Evolutionary conservation across 257 asterid species (phyloP).

Genomic region (Nemophila menziesii): DNA sequence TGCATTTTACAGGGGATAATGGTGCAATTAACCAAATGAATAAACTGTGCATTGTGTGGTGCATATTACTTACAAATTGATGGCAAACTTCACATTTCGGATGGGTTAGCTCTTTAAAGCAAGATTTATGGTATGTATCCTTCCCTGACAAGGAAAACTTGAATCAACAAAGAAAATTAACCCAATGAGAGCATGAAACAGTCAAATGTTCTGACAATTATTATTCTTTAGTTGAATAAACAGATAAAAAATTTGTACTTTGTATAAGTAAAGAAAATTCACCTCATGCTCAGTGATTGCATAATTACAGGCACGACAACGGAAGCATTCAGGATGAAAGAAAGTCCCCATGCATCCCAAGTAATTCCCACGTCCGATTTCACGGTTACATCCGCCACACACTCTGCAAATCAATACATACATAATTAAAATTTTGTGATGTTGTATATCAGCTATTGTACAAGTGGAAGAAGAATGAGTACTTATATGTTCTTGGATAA

Average conservation of each 20-base stretch:
- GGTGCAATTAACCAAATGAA: too few species aligned
- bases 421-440: background rate
- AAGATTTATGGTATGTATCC: constrained; percentile 69
- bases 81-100: constrained; percentile 96
- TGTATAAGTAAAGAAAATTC: constrained; percentile 3
- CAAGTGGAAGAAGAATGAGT: background rate
- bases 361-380: constrained; percentile 68
- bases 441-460: background rate
- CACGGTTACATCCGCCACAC: constrained; percentile 82
- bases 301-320: constrained; percentile 63
- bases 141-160: constrained; percentile 93
- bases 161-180: constrained; percentile 42
- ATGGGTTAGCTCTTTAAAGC: constrained; percentile 94
- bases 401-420: constrained; percentile 26
- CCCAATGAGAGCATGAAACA: constrained; percentile 25
- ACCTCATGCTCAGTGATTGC: constrained; percentile 94
- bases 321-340: constrained; percentile 86
- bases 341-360: constrained; percentile 91
- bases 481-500: constrained; percentile 2
- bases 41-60: background rate
- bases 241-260: background rate
- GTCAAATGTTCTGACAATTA: background rate
- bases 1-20: too few species aligned
- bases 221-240: background rate
- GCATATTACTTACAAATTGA: constrained; percentile 52